Evolutionary conservation across 495 filamentous ascomycete genomes (phyloP).

Genomic region (Parmelia sp.): DNA sequence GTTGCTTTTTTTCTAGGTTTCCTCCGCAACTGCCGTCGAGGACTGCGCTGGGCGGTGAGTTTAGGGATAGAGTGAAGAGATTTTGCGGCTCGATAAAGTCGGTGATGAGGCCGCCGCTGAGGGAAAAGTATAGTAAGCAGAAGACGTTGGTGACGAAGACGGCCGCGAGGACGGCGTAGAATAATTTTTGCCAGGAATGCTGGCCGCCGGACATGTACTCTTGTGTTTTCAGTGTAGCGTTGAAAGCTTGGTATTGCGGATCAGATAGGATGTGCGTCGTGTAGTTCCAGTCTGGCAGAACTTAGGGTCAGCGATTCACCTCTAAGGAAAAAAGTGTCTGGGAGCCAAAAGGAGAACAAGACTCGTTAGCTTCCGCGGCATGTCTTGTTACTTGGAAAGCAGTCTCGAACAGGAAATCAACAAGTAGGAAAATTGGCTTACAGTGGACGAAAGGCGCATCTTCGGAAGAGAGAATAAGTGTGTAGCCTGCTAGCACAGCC

Average conservation of each 20-base stretch:
- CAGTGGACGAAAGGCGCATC: constrained; percentile 50
- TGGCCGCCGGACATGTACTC: constrained; percentile 58
- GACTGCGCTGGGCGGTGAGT: constrained; percentile 51
- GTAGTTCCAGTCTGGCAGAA: constrained; percentile 61
- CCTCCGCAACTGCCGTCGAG: constrained; percentile 59
- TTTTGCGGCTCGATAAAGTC: constrained; percentile 74
- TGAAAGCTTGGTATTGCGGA: constrained; percentile 47
- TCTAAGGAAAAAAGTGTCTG: too few relatives aligned
- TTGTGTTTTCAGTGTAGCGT: constrained; percentile 48
- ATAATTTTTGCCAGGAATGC: constrained; percentile 51
- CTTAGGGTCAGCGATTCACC: too few relatives aligned
- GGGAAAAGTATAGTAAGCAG: constrained; percentile 49
- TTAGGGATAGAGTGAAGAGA: constrained; percentile 61
- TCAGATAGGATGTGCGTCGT: constrained; percentile 29
- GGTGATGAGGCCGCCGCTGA: constrained; percentile 52
- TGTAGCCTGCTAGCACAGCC: constrained; percentile 59
- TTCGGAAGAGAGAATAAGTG: constrained; percentile 48
- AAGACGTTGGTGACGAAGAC: constrained; percentile 58
- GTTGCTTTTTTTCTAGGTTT: constrained; percentile 48
- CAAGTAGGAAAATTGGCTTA: too few relatives aligned
- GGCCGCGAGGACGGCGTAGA: constrained; percentile 54
- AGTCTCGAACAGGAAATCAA: too few relatives aligned
- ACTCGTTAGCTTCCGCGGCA: too few relatives aligned
- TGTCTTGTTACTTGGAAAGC: too few relatives aligned
- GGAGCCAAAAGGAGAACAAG: too few relatives aligned